These are phyloP conservation scores for Coccomyxa subellipsoidea DNA, from an alignment of 163 green algal species.

Conservation along the genomic window DNA sequence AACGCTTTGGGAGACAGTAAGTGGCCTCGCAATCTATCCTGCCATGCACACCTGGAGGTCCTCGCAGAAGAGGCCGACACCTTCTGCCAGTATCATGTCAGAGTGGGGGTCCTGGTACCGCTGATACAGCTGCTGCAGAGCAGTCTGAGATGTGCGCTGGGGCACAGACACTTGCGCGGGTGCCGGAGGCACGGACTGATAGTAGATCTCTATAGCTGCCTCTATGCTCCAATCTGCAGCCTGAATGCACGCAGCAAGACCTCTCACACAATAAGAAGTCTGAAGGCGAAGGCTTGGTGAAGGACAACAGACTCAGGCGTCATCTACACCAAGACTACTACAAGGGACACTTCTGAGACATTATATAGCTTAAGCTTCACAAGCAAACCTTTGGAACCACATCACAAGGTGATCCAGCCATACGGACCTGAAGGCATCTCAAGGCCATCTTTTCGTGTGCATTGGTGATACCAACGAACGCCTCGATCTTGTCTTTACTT, in stretches of 20 bases:
- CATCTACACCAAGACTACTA: no score
- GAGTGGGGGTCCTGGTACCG: conserved; percentile 16
- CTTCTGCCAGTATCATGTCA: conserved; percentile 25
- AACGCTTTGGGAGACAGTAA: background rate
- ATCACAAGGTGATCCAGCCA: background rate
- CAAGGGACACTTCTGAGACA: no score
- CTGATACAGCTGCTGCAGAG: conserved; percentile 15
- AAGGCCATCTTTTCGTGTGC: background rate
- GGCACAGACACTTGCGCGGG: background rate
- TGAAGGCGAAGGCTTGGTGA: no score
- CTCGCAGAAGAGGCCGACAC: conserved; percentile 15
- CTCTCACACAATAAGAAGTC: no score
- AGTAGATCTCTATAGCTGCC: conserved; percentile 17
- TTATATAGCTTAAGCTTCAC: no score
- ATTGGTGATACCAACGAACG: background rate
- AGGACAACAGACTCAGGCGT: no score
- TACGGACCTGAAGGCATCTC: background rate
- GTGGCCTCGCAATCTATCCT: background rate
- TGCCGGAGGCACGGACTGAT: background rate
- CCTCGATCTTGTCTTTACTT: background rate
- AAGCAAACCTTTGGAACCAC: no score
- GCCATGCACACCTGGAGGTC: conserved; percentile 18
- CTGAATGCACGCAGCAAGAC: no score
- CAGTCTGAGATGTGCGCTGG: background rate
- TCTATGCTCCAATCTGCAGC: conserved; percentile 18